Evolutionary conservation across 441 rosid species (phyloP).

Genomic region (Arabidopsis lyrata): DNA sequence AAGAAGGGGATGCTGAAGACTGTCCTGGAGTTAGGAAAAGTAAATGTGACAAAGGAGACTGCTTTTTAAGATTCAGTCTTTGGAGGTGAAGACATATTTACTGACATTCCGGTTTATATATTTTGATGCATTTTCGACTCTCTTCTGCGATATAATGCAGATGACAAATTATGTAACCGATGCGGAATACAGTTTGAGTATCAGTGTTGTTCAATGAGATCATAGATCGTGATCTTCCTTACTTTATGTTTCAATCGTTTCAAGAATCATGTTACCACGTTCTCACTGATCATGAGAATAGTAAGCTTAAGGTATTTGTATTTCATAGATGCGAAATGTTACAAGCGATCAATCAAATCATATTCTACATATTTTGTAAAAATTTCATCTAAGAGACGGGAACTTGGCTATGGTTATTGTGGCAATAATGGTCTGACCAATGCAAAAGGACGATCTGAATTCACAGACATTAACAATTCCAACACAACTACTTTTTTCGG

Average conservation of each 20-base stretch:
- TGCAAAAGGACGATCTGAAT: slow-evolving; percentile 60
- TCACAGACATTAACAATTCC: slow-evolving; percentile 73
- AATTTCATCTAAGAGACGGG: slow-evolving; percentile 9
- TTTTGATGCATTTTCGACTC: slow-evolving; percentile 43
- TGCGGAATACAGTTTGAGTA: slow-evolving; percentile 13
- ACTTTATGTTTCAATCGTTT: not conserved
- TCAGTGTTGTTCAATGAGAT: slow-evolving; percentile 27
- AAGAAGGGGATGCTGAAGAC: slow-evolving; percentile 42
- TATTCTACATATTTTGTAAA: slow-evolving; percentile 21
- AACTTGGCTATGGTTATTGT: slow-evolving; percentile 9
- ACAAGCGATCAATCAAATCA: slow-evolving; percentile 12
- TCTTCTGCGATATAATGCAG: slow-evolving; percentile 37
- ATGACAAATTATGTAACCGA: slow-evolving; percentile 41
- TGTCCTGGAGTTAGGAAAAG: slow-evolving; percentile 33
- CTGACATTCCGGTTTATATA: slow-evolving; percentile 42
- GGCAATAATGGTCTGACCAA: slow-evolving; percentile 63
- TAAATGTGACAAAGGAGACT: slow-evolving; percentile 33
- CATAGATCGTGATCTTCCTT: not conserved
- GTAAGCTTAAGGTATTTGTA: not conserved
- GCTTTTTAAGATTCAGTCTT: slow-evolving; percentile 39
- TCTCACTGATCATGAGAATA: not conserved
- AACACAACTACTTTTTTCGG: slow-evolving; percentile 59
- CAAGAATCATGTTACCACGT: not conserved
- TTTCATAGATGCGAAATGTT: not conserved
- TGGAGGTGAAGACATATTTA: slow-evolving; percentile 23